Percentiles rank a stretch among this genome's conserved stretches.
These are phyloP conservation scores for Metschnikowia borealis DNA, from an alignment of 805 yeast genomes.

Conservation along the genomic window DNA sequence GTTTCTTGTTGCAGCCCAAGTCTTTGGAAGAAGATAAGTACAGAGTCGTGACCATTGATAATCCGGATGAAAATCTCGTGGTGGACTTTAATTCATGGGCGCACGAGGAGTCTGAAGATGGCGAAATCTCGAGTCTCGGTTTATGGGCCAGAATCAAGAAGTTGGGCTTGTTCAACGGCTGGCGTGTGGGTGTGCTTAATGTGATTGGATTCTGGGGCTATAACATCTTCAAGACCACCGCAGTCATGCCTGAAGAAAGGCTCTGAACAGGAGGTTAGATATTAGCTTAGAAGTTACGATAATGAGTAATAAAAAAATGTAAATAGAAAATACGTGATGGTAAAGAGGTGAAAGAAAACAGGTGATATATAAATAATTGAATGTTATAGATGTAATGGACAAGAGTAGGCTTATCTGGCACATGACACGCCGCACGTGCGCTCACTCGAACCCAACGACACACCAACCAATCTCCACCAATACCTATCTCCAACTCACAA, in stretches of 20 bases:
- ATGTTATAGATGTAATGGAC: no score
- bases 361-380: no score
- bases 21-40: slow-evolving; percentile 31
- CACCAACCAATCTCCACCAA: not conserved
- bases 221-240: slow-evolving; percentile 49
- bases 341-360: no score
- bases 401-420: not conserved
- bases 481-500: slow-evolving; percentile 9
- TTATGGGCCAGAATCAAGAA: slow-evolving; percentile 28
- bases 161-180: slow-evolving; percentile 67
- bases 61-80: slow-evolving; percentile 48
- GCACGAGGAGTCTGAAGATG: slow-evolving; percentile 2
- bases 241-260: slow-evolving; percentile 18
- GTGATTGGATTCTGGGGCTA: slow-evolving; percentile 82
- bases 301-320: no score
- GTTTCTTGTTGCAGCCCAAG: slow-evolving; percentile 48
- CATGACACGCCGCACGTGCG: slow-evolving; percentile 1
- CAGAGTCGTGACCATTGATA: slow-evolving; percentile 40
- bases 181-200: slow-evolving; percentile 83
- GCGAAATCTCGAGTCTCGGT: slow-evolving; percentile 37
- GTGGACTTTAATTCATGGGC: slow-evolving; percentile 39
- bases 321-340: no score
- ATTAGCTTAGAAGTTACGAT: no score
- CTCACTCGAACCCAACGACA: slow-evolving; percentile 3
- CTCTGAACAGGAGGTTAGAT: slow-evolving; percentile 5